Percentiles rank a stretch among this genome's conserved stretches.
Conservation (phyloP, 1,139 yeast species). For the Kurtzmaniella quercitrusa region DNA sequence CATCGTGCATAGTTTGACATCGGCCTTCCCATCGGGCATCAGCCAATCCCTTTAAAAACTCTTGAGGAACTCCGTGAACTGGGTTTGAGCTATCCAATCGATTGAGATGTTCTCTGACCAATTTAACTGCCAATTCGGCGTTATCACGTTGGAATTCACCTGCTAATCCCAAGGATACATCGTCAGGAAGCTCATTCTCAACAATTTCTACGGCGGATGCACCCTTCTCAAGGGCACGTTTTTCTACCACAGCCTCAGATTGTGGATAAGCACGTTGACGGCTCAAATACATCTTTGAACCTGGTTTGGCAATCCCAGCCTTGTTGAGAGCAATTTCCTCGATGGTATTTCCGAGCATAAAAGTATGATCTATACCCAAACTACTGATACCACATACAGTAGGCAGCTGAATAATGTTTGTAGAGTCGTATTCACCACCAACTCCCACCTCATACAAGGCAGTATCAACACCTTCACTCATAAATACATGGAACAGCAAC, state of each 20-base stretch:
- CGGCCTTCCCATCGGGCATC: slow-evolving; percentile 89
- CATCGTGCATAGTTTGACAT: slow-evolving; percentile 65
- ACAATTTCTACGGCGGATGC: slow-evolving; percentile 53
- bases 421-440: slow-evolving; percentile 95
- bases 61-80: slow-evolving; percentile 46
- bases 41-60: slow-evolving; percentile 62
- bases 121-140: slow-evolving; percentile 83
- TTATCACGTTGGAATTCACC: slow-evolving; percentile 84
- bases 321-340: slow-evolving; percentile 95
- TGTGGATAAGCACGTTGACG: slow-evolving; percentile 51
- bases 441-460: slow-evolving; percentile 98
- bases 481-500: slow-evolving; percentile 84
- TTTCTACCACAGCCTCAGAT: slow-evolving; percentile 48
- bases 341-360: slow-evolving; percentile 82
- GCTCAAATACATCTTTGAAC: slow-evolving; percentile 62
- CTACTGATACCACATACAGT: slow-evolving; percentile 83
- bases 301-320: slow-evolving; percentile 82
- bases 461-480: slow-evolving; percentile 82
- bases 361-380: slow-evolving; percentile 89
- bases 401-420: slow-evolving; percentile 79
- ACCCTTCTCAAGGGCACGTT: slow-evolving; percentile 63
- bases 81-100: slow-evolving; percentile 29
- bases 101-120: slow-evolving; percentile 61
- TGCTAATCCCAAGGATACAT: slow-evolving; percentile 65
- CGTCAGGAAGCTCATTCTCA: slow-evolving; percentile 20